Conservation (phyloP, 345 rosid genomes). For the Excoecaria agallocha region DNA sequence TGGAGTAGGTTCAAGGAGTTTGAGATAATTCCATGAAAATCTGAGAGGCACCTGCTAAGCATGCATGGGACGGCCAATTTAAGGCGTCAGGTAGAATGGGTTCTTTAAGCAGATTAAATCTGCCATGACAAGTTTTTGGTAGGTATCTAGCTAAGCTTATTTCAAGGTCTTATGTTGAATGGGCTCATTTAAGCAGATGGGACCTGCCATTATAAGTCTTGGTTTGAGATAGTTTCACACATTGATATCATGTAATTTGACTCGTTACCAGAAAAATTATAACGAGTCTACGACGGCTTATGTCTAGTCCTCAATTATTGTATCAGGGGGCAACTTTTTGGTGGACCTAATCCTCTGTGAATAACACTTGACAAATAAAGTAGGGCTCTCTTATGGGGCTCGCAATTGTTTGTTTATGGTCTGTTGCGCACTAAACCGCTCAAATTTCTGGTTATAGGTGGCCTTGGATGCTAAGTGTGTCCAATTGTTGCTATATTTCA, state of each 20-base stretch:
- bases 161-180: not conserved
- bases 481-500: not conserved
- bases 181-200: not conserved
- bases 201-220: not conserved
- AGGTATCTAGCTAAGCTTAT: no score
- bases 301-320: not conserved
- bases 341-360: not conserved
- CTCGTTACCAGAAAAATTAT: no score
- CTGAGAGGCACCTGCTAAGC: not conserved
- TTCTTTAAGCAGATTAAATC: not conserved
- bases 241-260: not conserved
- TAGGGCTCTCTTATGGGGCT: conserved; percentile 2
- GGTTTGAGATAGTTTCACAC: not conserved
- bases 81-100: not conserved
- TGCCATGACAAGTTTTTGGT: not conserved
- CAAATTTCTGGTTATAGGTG: not conserved
- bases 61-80: not conserved
- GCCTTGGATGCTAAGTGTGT: not conserved
- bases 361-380: not conserved
- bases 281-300: not conserved
- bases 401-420: not conserved
- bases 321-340: not conserved
- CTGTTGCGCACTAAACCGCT: not conserved
- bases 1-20: not conserved
- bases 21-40: not conserved